Conservation (phyloP, 2,329 filamentous ascomycete genomes). For the Monilinia fructigena region DNA sequence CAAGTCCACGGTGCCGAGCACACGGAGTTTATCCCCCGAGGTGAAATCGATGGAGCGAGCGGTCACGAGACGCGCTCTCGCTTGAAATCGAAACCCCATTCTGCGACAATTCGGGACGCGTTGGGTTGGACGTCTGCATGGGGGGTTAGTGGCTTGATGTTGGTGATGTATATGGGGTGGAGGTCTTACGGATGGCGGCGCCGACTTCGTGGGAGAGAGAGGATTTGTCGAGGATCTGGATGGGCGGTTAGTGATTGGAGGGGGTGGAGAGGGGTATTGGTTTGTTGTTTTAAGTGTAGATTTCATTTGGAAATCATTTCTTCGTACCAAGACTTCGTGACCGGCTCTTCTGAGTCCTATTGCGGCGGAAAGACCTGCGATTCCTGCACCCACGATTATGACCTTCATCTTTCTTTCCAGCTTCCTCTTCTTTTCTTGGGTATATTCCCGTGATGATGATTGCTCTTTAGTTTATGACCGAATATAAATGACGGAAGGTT, state of each 20-base stretch:
- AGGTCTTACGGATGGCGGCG: conserved; percentile 51
- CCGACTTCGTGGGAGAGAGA: conserved; percentile 55
- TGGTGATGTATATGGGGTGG: not conserved
- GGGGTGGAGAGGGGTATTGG: too few relatives aligned
- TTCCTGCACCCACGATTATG: conserved; percentile 43
- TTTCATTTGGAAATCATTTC: not conserved
- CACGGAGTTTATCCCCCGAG: conserved; percentile 25
- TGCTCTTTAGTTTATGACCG: too few relatives aligned
- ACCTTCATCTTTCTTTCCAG: conserved; percentile 23
- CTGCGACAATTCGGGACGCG: conserved; percentile 54
- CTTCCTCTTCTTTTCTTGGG: not conserved
- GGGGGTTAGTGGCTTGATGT: not conserved
- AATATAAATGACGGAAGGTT: too few relatives aligned
- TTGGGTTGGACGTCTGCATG: conserved; percentile 54
- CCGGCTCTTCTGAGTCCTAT: conserved; percentile 43
- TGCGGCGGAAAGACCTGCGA: conserved; percentile 53
- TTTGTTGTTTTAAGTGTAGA: too few relatives aligned
- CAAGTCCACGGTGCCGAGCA: conserved; percentile 26
- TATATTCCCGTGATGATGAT: not conserved
- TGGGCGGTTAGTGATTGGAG: conserved; percentile 26
- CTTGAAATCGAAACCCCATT: conserved; percentile 46
- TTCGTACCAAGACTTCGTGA: conserved; percentile 31
- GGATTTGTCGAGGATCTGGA: conserved; percentile 54
- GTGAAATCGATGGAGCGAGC: conserved; percentile 42
- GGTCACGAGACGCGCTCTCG: conserved; percentile 42